A percentile compares a stretch with the other conserved stretches of the same genome.
phyloP scores from a whole-genome alignment of 2,329 filamentous ascomycete genomes.

The Cytospora mali region DNA sequence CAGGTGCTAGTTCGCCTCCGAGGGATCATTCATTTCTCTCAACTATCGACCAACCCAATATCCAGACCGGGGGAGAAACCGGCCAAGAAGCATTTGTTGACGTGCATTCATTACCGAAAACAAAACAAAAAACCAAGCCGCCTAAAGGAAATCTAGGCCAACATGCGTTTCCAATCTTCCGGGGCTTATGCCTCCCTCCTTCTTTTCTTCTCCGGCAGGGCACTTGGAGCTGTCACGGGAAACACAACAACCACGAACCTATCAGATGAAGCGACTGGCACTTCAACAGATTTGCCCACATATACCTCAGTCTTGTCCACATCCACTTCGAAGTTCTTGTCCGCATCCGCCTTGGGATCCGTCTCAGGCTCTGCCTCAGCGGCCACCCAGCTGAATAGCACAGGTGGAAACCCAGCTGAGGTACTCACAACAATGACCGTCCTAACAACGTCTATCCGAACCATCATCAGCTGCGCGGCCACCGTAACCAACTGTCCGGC shows the following conservation, averaged over 20 bases:
- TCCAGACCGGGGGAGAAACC: slow-evolving; percentile 4
- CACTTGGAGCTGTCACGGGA: slow-evolving; percentile 19
- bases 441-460: slow-evolving; percentile 22
- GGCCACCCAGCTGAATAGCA: background rate
- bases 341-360: too few species aligned
- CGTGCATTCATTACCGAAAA: background rate
- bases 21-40: slow-evolving; percentile 22
- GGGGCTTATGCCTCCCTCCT: slow-evolving; percentile 23
- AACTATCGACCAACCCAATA: slow-evolving; percentile 5
- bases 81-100: background rate
- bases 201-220: slow-evolving; percentile 24
- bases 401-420: slow-evolving; percentile 3
- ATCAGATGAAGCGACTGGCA: slow-evolving; percentile 10
- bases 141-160: background rate
- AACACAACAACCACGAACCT: slow-evolving; percentile 13
- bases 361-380: background rate
- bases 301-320: background rate
- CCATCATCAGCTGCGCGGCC: slow-evolving; percentile 26
- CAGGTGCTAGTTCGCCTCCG: slow-evolving; percentile 26
- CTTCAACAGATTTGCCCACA: slow-evolving; percentile 18
- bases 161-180: slow-evolving; percentile 25
- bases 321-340: background rate
- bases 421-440: slow-evolving; percentile 22
- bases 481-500: slow-evolving; percentile 26
- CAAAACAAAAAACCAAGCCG: too few species aligned